A percentile compares a stretch with the other conserved stretches of the same genome.
Conservation (phyloP, 1,139 yeast genomes). For the Diutina rugosa region DNA sequence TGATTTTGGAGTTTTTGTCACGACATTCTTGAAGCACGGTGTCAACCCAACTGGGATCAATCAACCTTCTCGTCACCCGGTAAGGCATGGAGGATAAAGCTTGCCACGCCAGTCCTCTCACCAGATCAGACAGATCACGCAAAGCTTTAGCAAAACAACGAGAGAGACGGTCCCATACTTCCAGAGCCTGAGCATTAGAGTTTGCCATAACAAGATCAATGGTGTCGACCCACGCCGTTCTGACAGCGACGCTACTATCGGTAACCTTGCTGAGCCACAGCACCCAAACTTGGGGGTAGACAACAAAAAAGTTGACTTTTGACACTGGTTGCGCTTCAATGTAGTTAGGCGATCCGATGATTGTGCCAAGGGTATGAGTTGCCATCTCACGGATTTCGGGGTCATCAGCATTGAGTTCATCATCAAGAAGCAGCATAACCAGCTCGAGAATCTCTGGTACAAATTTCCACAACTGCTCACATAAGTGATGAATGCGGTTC, state of each 20-base stretch:
- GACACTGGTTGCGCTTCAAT: neutral
- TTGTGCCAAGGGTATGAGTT: slow-evolving; percentile 59
- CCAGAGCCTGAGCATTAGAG: neutral
- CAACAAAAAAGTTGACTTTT: slow-evolving; percentile 39
- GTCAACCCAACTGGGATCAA: slow-evolving; percentile 2
- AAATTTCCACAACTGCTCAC: slow-evolving; percentile 62
- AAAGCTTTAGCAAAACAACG: neutral
- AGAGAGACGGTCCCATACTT: neutral
- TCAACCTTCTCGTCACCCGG: neutral
- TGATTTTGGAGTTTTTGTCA: slow-evolving; percentile 57
- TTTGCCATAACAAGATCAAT: slow-evolving; percentile 9
- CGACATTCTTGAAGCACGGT: slow-evolving; percentile 52
- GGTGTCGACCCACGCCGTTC: slow-evolving; percentile 60
- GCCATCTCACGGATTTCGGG: slow-evolving; percentile 52
- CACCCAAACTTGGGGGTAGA: slow-evolving; percentile 50
- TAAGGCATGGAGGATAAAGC: neutral
- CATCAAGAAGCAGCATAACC: slow-evolving; percentile 70
- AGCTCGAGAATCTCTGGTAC: slow-evolving; percentile 67
- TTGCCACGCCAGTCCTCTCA: neutral
- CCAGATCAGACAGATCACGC: neutral
- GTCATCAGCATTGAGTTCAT: slow-evolving; percentile 66
- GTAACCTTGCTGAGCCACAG: slow-evolving; percentile 67
- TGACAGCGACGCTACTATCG: slow-evolving; percentile 53
- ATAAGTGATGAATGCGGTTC: slow-evolving; percentile 46
- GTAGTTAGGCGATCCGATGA: slow-evolving; percentile 27